Evolutionary conservation across 345 rosid genomes (phyloP), one percentile per base, ranked within the genome.

Genomic region (Tarenaya hassleriana): DNA sequence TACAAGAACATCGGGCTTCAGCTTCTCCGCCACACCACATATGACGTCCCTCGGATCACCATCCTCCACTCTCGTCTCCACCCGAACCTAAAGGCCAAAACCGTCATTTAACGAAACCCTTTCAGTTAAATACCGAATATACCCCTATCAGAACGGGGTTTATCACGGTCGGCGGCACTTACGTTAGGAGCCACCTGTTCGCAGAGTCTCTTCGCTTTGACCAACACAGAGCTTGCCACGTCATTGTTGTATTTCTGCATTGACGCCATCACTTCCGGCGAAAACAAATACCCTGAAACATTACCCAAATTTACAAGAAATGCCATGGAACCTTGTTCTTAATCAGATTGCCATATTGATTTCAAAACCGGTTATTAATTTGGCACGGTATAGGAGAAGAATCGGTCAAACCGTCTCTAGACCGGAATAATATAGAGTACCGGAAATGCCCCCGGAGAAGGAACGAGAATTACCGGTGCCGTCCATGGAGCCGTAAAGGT

Each of bases 1-100:
- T 31, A 82, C 86, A 4, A 82, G 56, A 46, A 82, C 21, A 21
- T 79, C 80, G 31, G 62, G 77, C 4, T 62, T 17, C 15, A 75
- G 46, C 60, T 66, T 77, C 40, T 79, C 78, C 1, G 69, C 81
- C 77, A 39, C 60, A 41, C 73, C 37, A 57, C 81, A 79, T 12
- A 83, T 77, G 57, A 79, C 83, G 43, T 79, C 86, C 62, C 86
- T 73, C 27, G 86, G 69, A 50, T 79, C 83, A 14, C 86, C 90
- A 16, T 1, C 17, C 55, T 65, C 81, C 16, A 71, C 48, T 38
- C 8, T 65, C 4, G 68, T 48, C 67, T 79, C 86, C 70, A 79
- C 74, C 69, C 58, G 63, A 49, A 79, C 70, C 81, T 75, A 48
- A 10, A 24, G 32, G 31, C 19, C 21, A 60, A 50, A 60, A n/a